phyloP scores from a whole-genome alignment of 2,329 filamentous ascomycete genomes.

The Fusarium veterinarium region DNA sequence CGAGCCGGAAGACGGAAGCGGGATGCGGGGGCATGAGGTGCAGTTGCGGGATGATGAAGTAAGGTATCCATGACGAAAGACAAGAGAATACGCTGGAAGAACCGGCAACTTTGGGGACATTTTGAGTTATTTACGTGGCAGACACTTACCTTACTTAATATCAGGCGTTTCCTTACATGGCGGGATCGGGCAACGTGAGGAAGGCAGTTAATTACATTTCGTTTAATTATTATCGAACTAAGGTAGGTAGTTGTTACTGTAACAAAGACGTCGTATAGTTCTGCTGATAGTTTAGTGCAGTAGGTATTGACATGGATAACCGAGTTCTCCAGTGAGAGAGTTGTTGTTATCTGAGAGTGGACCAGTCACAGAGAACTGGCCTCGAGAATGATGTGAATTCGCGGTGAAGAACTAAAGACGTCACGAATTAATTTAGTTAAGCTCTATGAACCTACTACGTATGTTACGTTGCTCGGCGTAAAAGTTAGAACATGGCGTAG shows the following conservation, averaged over 20 bases:
- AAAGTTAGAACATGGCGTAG: not conserved
- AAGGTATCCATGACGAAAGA: slow-evolving; percentile 34
- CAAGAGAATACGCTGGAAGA: slow-evolving; percentile 30
- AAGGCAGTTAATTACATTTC: not conserved
- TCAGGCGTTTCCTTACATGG: not conserved
- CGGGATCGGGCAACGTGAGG: not conserved
- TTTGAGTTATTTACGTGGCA: slow-evolving; percentile 8
- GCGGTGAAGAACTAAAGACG: slow-evolving; percentile 29
- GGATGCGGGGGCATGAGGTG: slow-evolving; percentile 20
- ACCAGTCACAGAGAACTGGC: not conserved
- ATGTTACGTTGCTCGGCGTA: slow-evolving; percentile 4
- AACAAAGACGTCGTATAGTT: not conserved
- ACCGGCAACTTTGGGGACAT: slow-evolving; percentile 7
- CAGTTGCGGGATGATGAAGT: slow-evolving; percentile 9
- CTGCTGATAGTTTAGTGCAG: not conserved
- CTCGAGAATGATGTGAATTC: slow-evolving; percentile 5
- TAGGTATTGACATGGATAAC: not conserved
- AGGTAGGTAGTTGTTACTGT: not conserved
- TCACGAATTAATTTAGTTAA: slow-evolving; percentile 10
- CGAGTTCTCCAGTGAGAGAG: not conserved
- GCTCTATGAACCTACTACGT: not conserved
- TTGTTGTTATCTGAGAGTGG: not conserved
- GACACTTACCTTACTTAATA: no score
- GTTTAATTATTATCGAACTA: not conserved
- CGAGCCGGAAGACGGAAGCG: slow-evolving; percentile 34